These are phyloP conservation scores for Malus hybrid DNA, from an alignment of 331 rosid species.

Conservation along the genomic window DNA sequence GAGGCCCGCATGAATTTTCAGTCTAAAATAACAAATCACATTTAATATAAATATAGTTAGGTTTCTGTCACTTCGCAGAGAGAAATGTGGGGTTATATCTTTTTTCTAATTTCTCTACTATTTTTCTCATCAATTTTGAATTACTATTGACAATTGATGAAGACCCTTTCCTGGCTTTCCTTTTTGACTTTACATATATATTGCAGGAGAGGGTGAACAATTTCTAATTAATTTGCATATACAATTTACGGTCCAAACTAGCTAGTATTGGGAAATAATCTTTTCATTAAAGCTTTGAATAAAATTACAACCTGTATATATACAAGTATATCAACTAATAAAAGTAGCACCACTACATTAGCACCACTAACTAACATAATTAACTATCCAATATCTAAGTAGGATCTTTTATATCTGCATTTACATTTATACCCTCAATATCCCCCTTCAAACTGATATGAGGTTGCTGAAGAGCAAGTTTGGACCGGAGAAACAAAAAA, in stretches of 20 bases:
- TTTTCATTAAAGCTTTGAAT: too few species aligned
- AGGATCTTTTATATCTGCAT: too few species aligned
- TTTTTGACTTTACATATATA: neutral
- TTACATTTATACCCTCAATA: too few species aligned
- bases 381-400: too few species aligned
- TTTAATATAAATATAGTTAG: slow-evolving; percentile 30
- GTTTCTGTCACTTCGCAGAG: slow-evolving; percentile 42
- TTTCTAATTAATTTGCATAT: neutral
- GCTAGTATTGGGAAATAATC: neutral
- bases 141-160: neutral
- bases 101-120: neutral
- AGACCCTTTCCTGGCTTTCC: neutral
- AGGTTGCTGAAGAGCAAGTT: too few species aligned
- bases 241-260: neutral
- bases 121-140: neutral
- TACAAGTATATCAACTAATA: too few species aligned
- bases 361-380: too few species aligned
- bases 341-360: too few species aligned
- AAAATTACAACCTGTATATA: too few species aligned
- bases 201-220: neutral
- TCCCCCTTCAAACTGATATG: too few species aligned
- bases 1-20: slow-evolving; percentile 36
- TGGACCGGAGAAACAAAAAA: too few species aligned
- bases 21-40: slow-evolving; percentile 16
- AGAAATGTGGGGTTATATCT: slow-evolving; percentile 35